Percentiles rank a stretch among this genome's conserved stretches.
Evolutionary conservation across 805 yeast species (phyloP).

Genomic region (Ogataea salicorniae): DNA sequence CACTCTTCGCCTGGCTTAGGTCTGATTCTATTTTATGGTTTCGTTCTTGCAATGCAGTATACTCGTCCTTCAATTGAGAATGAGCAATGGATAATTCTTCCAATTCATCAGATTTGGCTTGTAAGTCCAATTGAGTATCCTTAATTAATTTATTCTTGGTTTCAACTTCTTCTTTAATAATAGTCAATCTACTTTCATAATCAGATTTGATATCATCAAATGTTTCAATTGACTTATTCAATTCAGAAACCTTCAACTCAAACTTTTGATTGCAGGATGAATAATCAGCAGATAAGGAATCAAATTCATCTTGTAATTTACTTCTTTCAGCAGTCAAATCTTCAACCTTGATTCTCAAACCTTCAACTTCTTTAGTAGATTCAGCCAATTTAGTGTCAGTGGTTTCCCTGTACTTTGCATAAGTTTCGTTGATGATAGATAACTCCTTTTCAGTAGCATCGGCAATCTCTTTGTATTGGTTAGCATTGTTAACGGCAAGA

Average conservation of each 20-base stretch:
- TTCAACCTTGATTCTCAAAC: conserved; percentile 8
- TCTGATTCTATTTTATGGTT: conserved; percentile 35
- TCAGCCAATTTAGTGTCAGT: conserved; percentile 17
- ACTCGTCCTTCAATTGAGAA: conserved; percentile 14
- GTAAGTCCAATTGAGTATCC: conserved; percentile 17
- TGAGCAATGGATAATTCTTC: conserved; percentile 24
- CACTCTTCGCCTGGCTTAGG: conserved; percentile 30
- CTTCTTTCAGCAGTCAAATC: conserved; percentile 10
- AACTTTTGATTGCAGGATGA: conserved; percentile 6
- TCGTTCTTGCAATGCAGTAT: conserved; percentile 15
- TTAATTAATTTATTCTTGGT: conserved; percentile 18
- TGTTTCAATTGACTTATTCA: conserved; percentile 20
- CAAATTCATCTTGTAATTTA: conserved; percentile 10
- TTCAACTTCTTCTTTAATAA: conserved; percentile 29
- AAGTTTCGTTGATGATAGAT: conserved; percentile 46
- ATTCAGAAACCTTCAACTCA: conserved; percentile 18
- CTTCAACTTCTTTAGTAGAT: conserved; percentile 9
- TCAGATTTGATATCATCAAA: conserved; percentile 24
- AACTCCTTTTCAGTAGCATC: conserved; percentile 64
- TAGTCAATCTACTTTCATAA: conserved; percentile 27
- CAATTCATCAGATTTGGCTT: conserved; percentile 24
- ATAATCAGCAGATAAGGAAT: conserved; percentile 9
- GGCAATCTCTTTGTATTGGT: conserved; percentile 60
- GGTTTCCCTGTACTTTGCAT: conserved; percentile 39
- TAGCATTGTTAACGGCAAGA: conserved; percentile 50